Percentiles rank a stretch among this genome's conserved stretches.
Evolutionary conservation across 768 basidiomycete genomes (phyloP).

Genomic region (Hydnum rufescens): DNA sequence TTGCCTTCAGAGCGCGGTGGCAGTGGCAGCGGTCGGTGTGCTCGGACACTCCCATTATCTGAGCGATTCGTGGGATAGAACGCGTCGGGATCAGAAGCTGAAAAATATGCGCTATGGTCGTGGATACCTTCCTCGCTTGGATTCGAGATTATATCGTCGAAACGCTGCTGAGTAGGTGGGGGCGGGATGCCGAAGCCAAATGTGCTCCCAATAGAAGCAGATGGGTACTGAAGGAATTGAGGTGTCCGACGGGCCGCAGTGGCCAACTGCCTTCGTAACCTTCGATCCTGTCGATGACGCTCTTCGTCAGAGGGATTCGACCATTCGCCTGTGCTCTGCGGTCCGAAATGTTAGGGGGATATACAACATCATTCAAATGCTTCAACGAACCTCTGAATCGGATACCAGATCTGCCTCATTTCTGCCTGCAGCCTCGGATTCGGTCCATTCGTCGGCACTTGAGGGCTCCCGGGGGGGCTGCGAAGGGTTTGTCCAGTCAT

Average conservation of each 20-base stretch:
- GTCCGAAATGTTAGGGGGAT: not conserved
- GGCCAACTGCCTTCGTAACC: conserved; percentile 21
- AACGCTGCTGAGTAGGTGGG: not conserved
- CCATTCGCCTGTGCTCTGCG: conserved; percentile 68
- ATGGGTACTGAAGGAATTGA: not conserved
- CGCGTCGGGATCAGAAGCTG: not conserved
- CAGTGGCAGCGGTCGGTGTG: conserved; percentile 30
- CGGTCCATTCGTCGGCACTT: not conserved
- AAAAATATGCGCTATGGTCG: not conserved
- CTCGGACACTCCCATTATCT: not conserved
- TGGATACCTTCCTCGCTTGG: conserved; percentile 47
- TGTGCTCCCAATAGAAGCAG: not conserved
- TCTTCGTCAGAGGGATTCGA: conserved; percentile 87
- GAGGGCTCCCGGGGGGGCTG: not conserved
- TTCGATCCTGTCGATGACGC: conserved; percentile 32
- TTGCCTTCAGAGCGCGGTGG: conserved; percentile 26
- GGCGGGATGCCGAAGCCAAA: not conserved
- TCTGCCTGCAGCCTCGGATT: not conserved
- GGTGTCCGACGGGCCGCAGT: conserved; percentile 25
- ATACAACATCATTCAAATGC: not conserved
- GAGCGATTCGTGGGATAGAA: not conserved
- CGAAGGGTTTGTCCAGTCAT: conserved; percentile 1
- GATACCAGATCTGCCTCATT: not conserved
- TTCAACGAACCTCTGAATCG: not conserved
- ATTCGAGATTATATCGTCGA: conserved; percentile 61